A percentile compares a stretch with the other conserved stretches of the same genome.
Conservation (phyloP, 345 rosid species). For the Anastatica hierochuntica region DNA sequence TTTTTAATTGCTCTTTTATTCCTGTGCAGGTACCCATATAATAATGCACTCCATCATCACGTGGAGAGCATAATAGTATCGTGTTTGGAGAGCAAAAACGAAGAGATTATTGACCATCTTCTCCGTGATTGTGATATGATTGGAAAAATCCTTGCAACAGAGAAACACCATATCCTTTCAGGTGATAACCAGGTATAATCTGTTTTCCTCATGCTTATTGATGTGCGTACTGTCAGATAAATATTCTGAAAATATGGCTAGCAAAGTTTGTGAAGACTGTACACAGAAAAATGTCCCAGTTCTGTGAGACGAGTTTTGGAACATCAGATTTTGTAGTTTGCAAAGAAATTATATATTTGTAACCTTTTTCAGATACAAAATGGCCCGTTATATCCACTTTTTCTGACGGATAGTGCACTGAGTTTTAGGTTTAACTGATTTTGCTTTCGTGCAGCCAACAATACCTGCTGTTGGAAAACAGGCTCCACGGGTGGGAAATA, state of each 20-base stretch:
- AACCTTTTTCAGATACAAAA: neutral
- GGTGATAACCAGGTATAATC: conserved; percentile 42
- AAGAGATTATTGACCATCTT: conserved; percentile 54
- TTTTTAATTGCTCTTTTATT: conserved; percentile 6
- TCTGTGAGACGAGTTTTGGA: conserved; percentile 9
- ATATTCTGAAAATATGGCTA: neutral
- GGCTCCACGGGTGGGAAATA: conserved; percentile 81
- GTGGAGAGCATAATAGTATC: conserved; percentile 75
- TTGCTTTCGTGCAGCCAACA: conserved; percentile 56
- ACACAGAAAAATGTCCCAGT: neutral
- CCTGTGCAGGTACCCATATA: conserved; percentile 75
- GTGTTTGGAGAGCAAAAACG: conserved; percentile 73
- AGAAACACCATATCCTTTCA: conserved; percentile 54
- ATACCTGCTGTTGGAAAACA: conserved; percentile 61
- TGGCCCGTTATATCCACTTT: neutral
- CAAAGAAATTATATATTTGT: neutral
- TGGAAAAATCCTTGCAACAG: conserved; percentile 62
- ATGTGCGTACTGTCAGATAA: neutral
- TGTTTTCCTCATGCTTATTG: neutral
- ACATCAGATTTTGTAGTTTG: conserved; percentile 8
- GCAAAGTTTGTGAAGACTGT: conserved; percentile 1
- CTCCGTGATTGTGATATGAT: conserved; percentile 74
- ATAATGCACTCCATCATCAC: conserved; percentile 91
- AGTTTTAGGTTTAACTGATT: neutral
- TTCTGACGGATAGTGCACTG: neutral